These are phyloP conservation scores for Cordia subcordata DNA, from an alignment of 257 asterid genomes.

Conservation along the genomic window DNA sequence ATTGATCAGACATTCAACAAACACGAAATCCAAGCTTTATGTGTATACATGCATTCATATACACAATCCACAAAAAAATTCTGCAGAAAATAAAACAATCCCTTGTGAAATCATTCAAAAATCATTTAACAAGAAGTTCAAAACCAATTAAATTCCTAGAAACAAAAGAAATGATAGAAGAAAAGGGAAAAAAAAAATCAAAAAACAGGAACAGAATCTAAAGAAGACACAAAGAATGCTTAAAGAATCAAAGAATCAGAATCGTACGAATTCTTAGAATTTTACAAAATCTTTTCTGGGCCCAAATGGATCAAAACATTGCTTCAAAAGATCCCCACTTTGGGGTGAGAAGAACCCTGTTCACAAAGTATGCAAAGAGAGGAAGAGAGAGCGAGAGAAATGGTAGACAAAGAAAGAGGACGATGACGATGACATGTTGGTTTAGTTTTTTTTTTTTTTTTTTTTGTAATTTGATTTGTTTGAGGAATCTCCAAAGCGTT, in stretches of 20 bases:
- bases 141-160: too few relatives aligned
- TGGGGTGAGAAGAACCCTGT: background rate
- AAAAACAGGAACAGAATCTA: too few relatives aligned
- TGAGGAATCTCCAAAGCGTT: background rate
- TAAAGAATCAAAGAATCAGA: background rate
- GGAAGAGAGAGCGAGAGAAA: background rate
- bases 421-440: too few relatives aligned
- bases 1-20: background rate
- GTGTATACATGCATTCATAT: too few relatives aligned
- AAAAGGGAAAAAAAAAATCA: background rate
- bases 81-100: background rate
- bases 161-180: background rate
- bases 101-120: background rate
- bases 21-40: background rate
- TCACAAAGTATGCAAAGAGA: background rate
- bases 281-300: background rate
- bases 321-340: background rate
- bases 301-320: slow-evolving; percentile 7
- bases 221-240: background rate
- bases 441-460: too few relatives aligned
- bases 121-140: background rate
- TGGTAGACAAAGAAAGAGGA: background rate
- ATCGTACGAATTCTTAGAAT: background rate
- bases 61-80: too few relatives aligned
- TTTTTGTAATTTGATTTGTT: background rate